Conservation (phyloP, 129 eudicot species). For the Oenanthe sinensis region DNA sequence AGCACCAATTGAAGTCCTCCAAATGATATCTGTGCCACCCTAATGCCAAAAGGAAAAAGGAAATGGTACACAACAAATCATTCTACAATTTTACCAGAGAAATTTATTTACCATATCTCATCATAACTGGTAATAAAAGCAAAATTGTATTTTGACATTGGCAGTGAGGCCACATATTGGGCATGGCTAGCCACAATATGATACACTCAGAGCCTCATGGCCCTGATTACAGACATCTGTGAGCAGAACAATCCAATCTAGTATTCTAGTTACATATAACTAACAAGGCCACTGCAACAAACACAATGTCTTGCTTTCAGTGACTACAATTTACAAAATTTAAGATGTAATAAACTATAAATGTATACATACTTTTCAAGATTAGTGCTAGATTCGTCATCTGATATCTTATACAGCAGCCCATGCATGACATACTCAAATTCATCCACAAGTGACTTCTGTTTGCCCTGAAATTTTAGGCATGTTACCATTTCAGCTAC, state of each 20-base stretch:
- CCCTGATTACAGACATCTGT: not conserved
- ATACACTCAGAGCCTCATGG: not conserved
- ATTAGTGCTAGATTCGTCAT: not conserved
- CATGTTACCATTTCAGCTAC: not conserved
- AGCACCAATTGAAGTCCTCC: constrained; percentile 78
- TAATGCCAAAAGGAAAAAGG: constrained; percentile 17
- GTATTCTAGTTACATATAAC: not conserved
- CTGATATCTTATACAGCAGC: not conserved
- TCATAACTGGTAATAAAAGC: not conserved
- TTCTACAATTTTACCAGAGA: not conserved
- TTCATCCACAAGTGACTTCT: not conserved
- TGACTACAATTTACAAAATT: not conserved
- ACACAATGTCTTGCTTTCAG: not conserved
- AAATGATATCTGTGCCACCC: constrained; percentile 56
- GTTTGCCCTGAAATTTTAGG: not conserved
- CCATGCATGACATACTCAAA: constrained; percentile 8
- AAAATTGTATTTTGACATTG: not conserved
- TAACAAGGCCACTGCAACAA: not conserved
- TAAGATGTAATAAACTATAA: not conserved
- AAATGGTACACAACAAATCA: not conserved
- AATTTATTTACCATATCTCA: not conserved
- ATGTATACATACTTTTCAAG: not conserved
- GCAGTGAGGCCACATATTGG: not conserved
- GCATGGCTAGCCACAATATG: not conserved
- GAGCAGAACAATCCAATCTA: not conserved